phyloP scores from a whole-genome alignment of 2,329 filamentous ascomycete genomes.

The Apiospora hydei region DNA sequence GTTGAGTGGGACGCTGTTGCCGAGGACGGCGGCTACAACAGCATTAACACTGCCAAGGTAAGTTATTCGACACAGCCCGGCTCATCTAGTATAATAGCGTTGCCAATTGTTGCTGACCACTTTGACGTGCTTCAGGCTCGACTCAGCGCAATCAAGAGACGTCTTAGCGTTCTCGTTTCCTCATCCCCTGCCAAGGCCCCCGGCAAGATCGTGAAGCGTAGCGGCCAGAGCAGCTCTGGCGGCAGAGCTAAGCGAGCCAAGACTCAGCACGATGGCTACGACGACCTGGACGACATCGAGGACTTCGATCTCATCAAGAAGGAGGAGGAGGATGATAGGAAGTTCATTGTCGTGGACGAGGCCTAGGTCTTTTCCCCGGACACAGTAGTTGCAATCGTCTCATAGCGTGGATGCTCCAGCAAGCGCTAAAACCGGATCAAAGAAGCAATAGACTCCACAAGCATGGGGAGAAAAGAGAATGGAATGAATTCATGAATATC shows the following conservation, averaged over 20 bases:
- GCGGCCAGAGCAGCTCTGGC: not conserved
- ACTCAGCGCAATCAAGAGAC: conserved; percentile 58
- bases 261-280: no score
- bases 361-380: not conserved
- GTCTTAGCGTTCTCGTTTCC: conserved; percentile 48
- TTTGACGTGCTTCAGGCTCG: conserved; percentile 44
- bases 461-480: no score
- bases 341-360: not conserved
- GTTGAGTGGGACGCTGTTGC: conserved; percentile 59
- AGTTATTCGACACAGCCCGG: conserved; percentile 25
- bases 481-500: no score
- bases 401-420: no score
- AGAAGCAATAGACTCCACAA: no score
- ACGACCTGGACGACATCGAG: not conserved
- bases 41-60: conserved; percentile 53
- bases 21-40: conserved; percentile 51
- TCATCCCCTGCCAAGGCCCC: not conserved
- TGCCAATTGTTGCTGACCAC: not conserved
- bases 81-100: not conserved
- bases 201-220: not conserved
- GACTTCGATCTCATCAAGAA: not conserved
- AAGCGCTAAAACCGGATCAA: no score
- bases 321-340: not conserved
- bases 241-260: not conserved
- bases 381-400: no score